These are phyloP conservation scores for Fusarium duplospermum DNA, from an alignment of 2,329 filamentous ascomycete genomes.

Conservation along the genomic window DNA sequence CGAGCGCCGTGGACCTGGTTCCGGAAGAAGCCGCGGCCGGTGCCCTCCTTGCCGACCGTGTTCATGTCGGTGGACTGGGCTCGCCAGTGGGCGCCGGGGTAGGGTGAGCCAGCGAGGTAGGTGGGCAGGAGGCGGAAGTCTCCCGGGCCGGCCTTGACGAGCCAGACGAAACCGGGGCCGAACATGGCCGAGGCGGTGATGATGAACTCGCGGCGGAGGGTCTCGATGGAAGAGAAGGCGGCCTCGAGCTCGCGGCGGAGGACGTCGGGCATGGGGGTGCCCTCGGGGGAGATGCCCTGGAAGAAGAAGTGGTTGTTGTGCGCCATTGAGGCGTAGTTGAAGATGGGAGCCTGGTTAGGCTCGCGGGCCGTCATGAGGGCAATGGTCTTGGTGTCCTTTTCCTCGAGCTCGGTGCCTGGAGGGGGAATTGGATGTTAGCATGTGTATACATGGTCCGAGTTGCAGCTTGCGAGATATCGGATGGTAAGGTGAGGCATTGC, in stretches of 20 bases:
- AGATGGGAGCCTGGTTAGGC: slow-evolving; percentile 79
- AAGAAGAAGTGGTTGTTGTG: slow-evolving; percentile 93
- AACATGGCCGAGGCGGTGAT: slow-evolving; percentile 91
- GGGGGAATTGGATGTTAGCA: slow-evolving; percentile 24
- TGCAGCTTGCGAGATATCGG: neutral
- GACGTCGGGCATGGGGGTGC: slow-evolving; percentile 63
- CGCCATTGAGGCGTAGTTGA: slow-evolving; percentile 97
- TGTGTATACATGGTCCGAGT: neutral
- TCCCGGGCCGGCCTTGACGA: slow-evolving; percentile 70
- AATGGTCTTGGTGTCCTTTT: slow-evolving; percentile 73
- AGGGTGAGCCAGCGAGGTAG: slow-evolving; percentile 91
- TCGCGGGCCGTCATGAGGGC: slow-evolving; percentile 82
- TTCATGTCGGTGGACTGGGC: slow-evolving; percentile 77
- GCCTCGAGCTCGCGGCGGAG: slow-evolving; percentile 71
- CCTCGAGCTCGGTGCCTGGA: slow-evolving; percentile 72
- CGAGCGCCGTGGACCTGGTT: slow-evolving; percentile 48
- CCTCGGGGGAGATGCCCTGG: slow-evolving; percentile 60
- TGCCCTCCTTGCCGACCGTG: slow-evolving; percentile 60
- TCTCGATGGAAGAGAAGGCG: slow-evolving; percentile 86
- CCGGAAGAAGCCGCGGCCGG: slow-evolving; percentile 54
- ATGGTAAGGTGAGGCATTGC: slow-evolving; percentile 13
- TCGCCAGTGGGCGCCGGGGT: slow-evolving; percentile 85
- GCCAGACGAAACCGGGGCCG: slow-evolving; percentile 96
- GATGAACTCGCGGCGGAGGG: slow-evolving; percentile 82
- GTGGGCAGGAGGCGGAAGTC: slow-evolving; percentile 81